Evolutionary conservation across 139 green algal species (phyloP), one percentile per base, ranked within the genome.

Genomic region (Tetradesmus lagerheimii): DNA sequence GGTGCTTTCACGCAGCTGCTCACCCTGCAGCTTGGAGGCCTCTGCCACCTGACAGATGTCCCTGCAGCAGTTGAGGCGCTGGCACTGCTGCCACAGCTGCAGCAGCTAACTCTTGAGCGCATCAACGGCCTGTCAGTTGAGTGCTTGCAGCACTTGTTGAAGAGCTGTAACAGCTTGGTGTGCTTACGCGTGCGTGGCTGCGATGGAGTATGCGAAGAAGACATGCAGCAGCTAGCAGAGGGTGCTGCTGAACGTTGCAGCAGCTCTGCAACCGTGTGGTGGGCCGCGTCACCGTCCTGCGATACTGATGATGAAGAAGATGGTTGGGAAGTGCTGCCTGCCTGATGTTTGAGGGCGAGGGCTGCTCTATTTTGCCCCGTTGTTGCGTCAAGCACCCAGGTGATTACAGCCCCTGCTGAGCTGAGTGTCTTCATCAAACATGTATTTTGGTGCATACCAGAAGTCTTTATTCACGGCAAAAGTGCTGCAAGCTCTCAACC

Each of bases 231-330:
- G 83, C 25, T 88, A 14, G 83, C 83, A 34, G 27, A 47, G 27
- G 16, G 76, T 39, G 31, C 23, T 80, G 64, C 38, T 35, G 38
- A 16, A 0, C 18, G 37, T 9, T 80, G 62, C 20, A 38, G 39
- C 8, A 88, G 83, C 41, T 66, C 64, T 27, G 83, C 83, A 14
- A 80, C 27, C 41, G 45, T 88, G 0, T 80, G 64, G 37, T 88
- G 83, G 83, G 64, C 83, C 43, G 83, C 25, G 1, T 41, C 38
- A 20, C 37, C 83, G 29, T 41, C 83, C 18, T 41, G 25, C 23
- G 64, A 80, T 35, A 88, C 83, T 31, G 83, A 88, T 38, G 83
- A 88, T 43, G 83, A 88, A 34, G 83, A 88, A 27, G 82, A 88
- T 35, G 31, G 34, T 4, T 74, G 67, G 66, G 25, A 78, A 20